Base-by-base conservation (phyloP, 768 basidiomycete species). In the Boletus pseudo-olivaceus region DNA sequence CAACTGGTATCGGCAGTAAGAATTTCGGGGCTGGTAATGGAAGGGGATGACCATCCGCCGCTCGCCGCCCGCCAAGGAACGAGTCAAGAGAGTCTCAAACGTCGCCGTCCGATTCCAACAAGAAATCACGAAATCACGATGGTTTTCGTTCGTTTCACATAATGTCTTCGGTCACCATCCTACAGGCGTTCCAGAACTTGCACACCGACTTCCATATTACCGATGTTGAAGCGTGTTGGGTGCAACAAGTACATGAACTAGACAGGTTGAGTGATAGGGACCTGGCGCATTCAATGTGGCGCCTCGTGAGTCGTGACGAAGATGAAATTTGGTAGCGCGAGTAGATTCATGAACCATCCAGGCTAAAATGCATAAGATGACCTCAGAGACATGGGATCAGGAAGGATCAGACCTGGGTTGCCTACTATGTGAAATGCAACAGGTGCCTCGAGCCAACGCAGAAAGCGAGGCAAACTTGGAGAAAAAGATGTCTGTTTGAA, bases 121-220 rank as follows among this genome's bases (percentile, higher is more conserved):
- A 40, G 34, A 29, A 37, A 19, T n/a, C 11, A 34, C 8, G 14
- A 26, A 33, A 19, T n/a, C 11, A 34, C 8, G 14, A 26, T 30
- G 49, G 17, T 19, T n/a, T 39, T 47, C 43, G 7, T 29, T 30
- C 14, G 39, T 29, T 44, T 49, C 27, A 51, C 40, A 34, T 40
- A 33, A 40, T 9, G 19, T 30, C 37, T 26, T 27, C 23, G 10
- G 39, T 19, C 40, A 41, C 44, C 5, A 39, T 37, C 17, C 26
- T 42, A 14, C 14, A 48, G 19, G 23, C 17, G 20, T 49, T 34
- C 9, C 35, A 41, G 41, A 41, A 33, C 38, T 26, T 37, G 50
- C 12, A 19, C 10, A 29, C 47, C 14, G 33, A 37, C 30, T 51
- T 62, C 39, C 55, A 48, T 51, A 56, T 41, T 33, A 39, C 40